phyloP scores from a whole-genome alignment of 495 filamentous ascomycete species.

The Aspergillus taichungensis region DNA sequence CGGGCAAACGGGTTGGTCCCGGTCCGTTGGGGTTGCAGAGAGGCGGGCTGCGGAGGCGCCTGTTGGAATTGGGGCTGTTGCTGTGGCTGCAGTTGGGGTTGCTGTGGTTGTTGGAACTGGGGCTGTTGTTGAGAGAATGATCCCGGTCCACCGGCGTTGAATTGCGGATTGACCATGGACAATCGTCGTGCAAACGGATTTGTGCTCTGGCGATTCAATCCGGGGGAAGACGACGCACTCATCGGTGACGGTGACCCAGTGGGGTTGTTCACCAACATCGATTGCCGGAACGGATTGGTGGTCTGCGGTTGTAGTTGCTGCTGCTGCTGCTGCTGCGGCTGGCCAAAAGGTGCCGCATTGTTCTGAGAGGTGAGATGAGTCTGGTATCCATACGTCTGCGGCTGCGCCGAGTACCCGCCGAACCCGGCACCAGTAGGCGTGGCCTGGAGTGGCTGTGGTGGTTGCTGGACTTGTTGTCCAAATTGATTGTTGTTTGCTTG shows the following conservation, averaged over 20 bases:
- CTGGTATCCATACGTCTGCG: slow-evolving; percentile 42
- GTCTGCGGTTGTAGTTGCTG: slow-evolving; percentile 47
- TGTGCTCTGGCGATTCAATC: slow-evolving; percentile 58
- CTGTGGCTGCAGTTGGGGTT: slow-evolving; percentile 28
- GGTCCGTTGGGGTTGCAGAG: slow-evolving; percentile 34
- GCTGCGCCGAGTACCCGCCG: slow-evolving; percentile 71
- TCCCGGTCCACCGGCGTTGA: slow-evolving; percentile 19
- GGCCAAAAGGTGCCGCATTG: slow-evolving; percentile 42
- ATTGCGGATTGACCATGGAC: slow-evolving; percentile 36
- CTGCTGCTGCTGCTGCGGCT: slow-evolving; percentile 31
- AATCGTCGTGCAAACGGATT: slow-evolving; percentile 71
- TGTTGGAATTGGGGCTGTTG: slow-evolving; percentile 28
- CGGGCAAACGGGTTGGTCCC: slow-evolving; percentile 48
- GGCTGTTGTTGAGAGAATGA: slow-evolving; percentile 28
- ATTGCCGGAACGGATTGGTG: slow-evolving; percentile 85
- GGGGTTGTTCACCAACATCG: slow-evolving; percentile 57
- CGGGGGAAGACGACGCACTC: slow-evolving; percentile 23
- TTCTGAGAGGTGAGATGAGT: slow-evolving; percentile 60
- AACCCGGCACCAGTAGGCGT: slow-evolving; percentile 77
- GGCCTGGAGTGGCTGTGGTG: slow-evolving; percentile 43
- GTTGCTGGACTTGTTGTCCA: slow-evolving; percentile 37
- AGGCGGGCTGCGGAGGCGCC: slow-evolving; percentile 31
- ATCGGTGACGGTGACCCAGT: slow-evolving; percentile 23
- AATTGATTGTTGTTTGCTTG: slow-evolving; percentile 46
- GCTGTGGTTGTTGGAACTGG: slow-evolving; percentile 28